Percentiles rank a stretch among this genome's conserved stretches.
phyloP scores from a whole-genome alignment of 345 rosid genomes.

The Nasturtium officinale region DNA sequence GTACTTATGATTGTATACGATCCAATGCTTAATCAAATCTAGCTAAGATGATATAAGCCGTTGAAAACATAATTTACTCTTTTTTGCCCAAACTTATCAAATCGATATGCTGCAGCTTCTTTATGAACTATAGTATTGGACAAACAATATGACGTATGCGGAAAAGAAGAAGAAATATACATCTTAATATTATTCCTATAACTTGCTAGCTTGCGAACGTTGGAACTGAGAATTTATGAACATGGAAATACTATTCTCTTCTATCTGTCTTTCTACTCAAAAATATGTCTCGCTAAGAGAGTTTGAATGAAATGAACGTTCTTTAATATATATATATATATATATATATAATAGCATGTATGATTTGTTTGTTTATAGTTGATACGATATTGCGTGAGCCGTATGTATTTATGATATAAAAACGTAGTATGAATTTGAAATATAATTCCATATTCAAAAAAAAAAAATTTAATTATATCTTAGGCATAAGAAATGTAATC shows the following conservation, averaged over 20 bases:
- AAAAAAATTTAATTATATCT: neutral
- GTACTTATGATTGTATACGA: conserved; percentile 7
- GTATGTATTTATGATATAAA: neutral
- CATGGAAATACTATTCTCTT: neutral
- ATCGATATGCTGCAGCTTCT: conserved; percentile 17
- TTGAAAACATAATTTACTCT: conserved; percentile 29
- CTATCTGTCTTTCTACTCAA: no score
- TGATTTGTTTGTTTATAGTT: neutral
- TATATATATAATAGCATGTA: no score
- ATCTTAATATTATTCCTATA: neutral
- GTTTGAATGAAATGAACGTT: no score
- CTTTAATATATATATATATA: no score
- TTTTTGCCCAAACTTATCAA: conserved; percentile 29
- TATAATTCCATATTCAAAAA: neutral
- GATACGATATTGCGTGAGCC: neutral
- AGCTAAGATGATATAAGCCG: conserved; percentile 22
- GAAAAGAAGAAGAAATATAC: neutral
- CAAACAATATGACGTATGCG: conserved; percentile 2
- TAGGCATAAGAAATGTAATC: neutral
- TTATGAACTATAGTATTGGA: conserved; percentile 9
- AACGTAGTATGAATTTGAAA: neutral
- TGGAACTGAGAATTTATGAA: neutral
- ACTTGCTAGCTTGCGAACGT: neutral
- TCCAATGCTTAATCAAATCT: conserved; percentile 30
- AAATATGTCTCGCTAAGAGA: no score